Conservation (phyloP, 2,329 filamentous ascomycete genomes). For the Ophiostoma perfectum region DNA sequence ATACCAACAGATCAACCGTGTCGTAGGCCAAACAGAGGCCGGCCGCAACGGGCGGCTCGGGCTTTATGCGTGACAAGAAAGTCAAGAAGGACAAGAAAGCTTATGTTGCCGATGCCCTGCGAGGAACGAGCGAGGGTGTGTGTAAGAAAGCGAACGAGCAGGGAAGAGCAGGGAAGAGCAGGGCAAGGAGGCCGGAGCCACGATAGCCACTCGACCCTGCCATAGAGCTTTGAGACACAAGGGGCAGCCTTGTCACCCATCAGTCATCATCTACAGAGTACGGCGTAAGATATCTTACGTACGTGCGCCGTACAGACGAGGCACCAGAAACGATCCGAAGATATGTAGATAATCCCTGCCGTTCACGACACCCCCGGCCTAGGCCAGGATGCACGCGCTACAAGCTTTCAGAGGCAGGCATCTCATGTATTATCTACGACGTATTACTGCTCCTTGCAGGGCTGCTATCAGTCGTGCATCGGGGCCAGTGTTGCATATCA, state of each 20-base stretch:
- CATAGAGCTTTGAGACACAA: neutral
- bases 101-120: neutral
- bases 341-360: neutral
- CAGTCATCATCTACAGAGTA: no score
- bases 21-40: neutral
- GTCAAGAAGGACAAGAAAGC: neutral
- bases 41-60: neutral
- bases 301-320: no score
- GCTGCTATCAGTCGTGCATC: neutral
- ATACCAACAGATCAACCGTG: neutral
- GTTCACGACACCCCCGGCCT: neutral
- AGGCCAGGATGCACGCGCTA: neutral
- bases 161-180: neutral
- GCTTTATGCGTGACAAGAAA: neutral
- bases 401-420: constrained; percentile 1
- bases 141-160: neutral
- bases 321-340: neutral
- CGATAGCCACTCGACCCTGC: neutral
- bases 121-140: neutral
- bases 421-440: neutral
- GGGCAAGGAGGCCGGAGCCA: no score
- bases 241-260: neutral
- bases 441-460: no score
- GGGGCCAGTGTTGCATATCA: constrained; percentile 6
- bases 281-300: neutral